These are phyloP conservation scores for Colletotrichum sp. DNA, from an alignment of 2,329 filamentous ascomycete genomes.

Conservation along the genomic window DNA sequence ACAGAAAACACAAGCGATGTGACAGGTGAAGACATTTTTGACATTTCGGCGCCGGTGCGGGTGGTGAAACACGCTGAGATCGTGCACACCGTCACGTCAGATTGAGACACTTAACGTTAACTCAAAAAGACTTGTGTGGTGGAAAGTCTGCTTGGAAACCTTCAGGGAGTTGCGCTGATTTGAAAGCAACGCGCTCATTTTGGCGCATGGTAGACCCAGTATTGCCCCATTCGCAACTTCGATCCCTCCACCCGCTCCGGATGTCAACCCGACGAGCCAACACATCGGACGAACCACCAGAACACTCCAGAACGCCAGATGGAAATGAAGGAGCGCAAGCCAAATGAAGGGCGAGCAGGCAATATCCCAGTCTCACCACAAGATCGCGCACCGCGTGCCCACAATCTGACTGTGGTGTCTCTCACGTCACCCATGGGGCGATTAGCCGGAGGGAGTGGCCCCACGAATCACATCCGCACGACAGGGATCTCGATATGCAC, in stretches of 20 bases:
- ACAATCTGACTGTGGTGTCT: background rate
- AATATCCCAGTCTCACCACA: background rate
- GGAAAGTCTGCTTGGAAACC: background rate
- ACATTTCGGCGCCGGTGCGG: background rate
- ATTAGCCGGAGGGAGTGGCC: background rate
- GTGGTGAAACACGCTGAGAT: background rate
- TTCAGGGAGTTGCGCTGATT: background rate
- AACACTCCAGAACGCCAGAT: background rate
- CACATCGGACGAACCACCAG: background rate
- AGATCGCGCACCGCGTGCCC: background rate
- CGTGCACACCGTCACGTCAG: background rate
- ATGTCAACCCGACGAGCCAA: background rate
- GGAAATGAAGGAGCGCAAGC: conserved; percentile 1
- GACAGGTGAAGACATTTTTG: background rate
- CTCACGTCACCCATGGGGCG: conserved; percentile 5
- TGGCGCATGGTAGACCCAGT: background rate
- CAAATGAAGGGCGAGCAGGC: conserved; percentile 5
- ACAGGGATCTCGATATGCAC: background rate
- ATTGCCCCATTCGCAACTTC: background rate
- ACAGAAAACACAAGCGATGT: background rate
- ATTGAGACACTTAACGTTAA: background rate
- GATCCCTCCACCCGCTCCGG: background rate
- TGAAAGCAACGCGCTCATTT: background rate
- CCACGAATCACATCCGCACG: background rate
- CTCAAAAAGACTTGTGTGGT: background rate